Conservation (phyloP, 768 basidiomycete genomes). For the Lentinula lateritia region DNA sequence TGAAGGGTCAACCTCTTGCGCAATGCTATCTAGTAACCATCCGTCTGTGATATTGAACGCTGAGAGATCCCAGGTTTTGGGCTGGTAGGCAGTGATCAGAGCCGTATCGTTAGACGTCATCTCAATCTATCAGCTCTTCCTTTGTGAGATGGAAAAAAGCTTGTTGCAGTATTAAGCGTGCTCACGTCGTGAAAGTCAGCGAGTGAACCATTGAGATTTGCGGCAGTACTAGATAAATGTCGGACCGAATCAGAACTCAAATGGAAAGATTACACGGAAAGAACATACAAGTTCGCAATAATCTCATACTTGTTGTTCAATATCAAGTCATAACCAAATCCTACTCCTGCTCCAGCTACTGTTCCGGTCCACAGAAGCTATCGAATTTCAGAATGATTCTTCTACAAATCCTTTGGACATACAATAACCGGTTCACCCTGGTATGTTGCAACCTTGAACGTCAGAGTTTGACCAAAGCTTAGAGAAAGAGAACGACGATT, state of each 20-base stretch:
- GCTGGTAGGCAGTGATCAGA: slow-evolving; percentile 1
- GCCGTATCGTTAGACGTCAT: slow-evolving; percentile 5
- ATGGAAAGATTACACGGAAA: background rate
- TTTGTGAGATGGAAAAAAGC: background rate
- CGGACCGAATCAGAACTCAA: too few species aligned
- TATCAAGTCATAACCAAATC: slow-evolving; percentile 1
- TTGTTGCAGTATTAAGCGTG: background rate
- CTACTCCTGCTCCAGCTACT: background rate
- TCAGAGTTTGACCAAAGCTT: slow-evolving; percentile 4
- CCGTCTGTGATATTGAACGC: background rate
- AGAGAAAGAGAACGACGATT: background rate
- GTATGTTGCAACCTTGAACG: background rate
- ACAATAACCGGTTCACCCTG: background rate
- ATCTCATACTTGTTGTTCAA: slow-evolving; percentile 5
- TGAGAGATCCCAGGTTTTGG: slow-evolving; percentile 3
- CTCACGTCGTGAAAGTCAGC: slow-evolving; percentile 7
- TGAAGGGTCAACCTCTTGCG: slow-evolving; percentile 2
- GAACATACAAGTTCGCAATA: slow-evolving; percentile 4
- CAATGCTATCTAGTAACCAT: slow-evolving; percentile 2
- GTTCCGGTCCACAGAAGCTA: slow-evolving; percentile 1
- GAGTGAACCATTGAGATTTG: background rate
- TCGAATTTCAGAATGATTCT: background rate
- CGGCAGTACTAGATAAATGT: background rate
- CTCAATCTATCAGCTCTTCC: background rate
- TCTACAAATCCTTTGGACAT: background rate